These are phyloP conservation scores for Phytophthora cryptogea DNA, from an alignment of 352 stramenopile genomes.

Conservation along the genomic window DNA sequence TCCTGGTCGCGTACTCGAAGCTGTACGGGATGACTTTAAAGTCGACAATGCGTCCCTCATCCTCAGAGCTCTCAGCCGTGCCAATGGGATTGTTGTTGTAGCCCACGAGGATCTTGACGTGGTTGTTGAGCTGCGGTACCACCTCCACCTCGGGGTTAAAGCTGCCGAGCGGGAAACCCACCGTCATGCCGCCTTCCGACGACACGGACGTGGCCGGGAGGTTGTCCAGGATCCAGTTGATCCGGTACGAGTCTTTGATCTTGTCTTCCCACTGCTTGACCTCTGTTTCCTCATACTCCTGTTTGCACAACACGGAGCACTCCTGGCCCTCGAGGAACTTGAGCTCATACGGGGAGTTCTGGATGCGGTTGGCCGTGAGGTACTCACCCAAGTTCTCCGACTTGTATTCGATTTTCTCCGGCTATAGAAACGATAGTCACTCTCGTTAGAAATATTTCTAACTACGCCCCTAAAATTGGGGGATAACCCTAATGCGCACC, in stretches of 20 bases:
- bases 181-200: constrained; percentile 62
- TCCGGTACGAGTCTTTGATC: constrained; percentile 97
- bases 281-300: constrained; percentile 92
- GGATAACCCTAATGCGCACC: constrained; percentile 26
- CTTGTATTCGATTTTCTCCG: constrained; percentile 93
- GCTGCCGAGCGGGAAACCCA: constrained; percentile 89
- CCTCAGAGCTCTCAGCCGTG: constrained; percentile 51
- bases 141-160: constrained; percentile 92
- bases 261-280: constrained; percentile 92
- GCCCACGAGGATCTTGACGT: constrained; percentile 98
- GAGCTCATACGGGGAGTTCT: constrained; percentile 98
- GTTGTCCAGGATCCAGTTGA: constrained; percentile 99
- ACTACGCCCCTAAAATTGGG: neutral
- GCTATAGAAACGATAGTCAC: constrained; percentile 35
- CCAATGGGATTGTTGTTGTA: constrained; percentile 93
- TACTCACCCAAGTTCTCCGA: constrained; percentile 99
- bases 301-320: constrained; percentile 76
- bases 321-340: constrained; percentile 83
- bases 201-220: constrained; percentile 89
- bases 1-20: constrained; percentile 92
- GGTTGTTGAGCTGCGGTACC: constrained; percentile 96
- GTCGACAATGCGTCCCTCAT: constrained; percentile 97
- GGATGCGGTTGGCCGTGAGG: constrained; percentile 98
- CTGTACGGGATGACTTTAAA: constrained; percentile 98
- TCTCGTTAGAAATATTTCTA: constrained; percentile 1